Percentiles rank a stretch among this genome's conserved stretches.
phyloP scores from a whole-genome alignment of 2,329 filamentous ascomycete species.

The Fragosphaeria purpurea region DNA sequence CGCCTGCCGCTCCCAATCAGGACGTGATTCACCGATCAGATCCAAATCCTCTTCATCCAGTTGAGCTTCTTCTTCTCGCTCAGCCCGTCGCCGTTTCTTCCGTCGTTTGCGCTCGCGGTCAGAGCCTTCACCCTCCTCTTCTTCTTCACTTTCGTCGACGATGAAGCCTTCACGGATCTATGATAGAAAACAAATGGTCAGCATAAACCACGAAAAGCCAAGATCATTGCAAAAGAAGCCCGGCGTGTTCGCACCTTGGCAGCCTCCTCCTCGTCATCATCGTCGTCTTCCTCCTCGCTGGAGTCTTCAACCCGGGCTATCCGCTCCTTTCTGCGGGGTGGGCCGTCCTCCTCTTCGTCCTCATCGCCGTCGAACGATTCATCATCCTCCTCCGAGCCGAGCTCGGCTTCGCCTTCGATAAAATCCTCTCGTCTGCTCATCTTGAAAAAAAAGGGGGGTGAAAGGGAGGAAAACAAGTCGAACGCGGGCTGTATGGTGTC shows the following conservation, averaged over 20 bases:
- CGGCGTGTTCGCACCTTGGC: constrained; percentile 46
- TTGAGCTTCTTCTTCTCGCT: constrained; percentile 76
- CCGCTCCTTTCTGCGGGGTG: constrained; percentile 31
- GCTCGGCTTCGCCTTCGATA: constrained; percentile 74
- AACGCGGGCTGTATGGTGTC: neutral
- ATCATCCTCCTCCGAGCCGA: constrained; percentile 79
- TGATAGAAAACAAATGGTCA: neutral
- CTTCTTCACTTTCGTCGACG: constrained; percentile 80
- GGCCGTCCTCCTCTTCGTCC: constrained; percentile 65
- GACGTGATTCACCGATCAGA: constrained; percentile 75
- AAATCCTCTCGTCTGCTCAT: constrained; percentile 66
- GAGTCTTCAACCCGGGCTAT: constrained; percentile 59
- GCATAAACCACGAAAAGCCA: too few species aligned
- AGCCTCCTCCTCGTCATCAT: constrained; percentile 81
- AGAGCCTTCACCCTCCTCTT: constrained; percentile 55
- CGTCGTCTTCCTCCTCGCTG: constrained; percentile 85
- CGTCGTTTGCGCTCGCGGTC: constrained; percentile 51
- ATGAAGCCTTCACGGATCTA: constrained; percentile 93
- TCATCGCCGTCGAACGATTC: constrained; percentile 73
- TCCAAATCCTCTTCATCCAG: constrained; percentile 95
- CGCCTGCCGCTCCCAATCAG: constrained; percentile 57
- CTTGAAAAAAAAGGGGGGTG: neutral
- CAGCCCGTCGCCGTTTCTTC: constrained; percentile 64
- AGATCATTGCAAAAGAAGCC: neutral
- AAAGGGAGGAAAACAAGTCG: neutral